These are phyloP conservation scores for Phyllosticta paracitricarpa DNA, from an alignment of 2,329 filamentous ascomycete genomes.

Conservation along the genomic window DNA sequence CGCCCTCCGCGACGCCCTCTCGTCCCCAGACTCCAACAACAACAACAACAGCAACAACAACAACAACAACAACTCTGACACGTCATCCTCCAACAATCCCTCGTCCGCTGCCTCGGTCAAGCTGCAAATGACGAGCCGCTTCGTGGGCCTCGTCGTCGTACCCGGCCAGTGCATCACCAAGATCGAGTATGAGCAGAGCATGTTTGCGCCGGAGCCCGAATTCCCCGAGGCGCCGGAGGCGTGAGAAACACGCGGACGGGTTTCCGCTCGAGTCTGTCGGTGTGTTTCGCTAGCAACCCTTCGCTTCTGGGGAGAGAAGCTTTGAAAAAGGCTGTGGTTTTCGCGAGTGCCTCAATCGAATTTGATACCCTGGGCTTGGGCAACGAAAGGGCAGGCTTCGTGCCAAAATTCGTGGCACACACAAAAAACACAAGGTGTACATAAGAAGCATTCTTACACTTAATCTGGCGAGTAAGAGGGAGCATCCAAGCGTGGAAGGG, in stretches of 20 bases:
- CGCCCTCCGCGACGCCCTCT: slow-evolving; percentile 29
- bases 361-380: no score
- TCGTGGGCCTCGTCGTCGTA: slow-evolving; percentile 80
- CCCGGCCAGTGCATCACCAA: slow-evolving; percentile 77
- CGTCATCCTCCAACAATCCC: slow-evolving; percentile 17
- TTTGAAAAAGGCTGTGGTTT: not conserved
- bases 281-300: not conserved
- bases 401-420: no score
- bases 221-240: not conserved
- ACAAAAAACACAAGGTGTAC: no score
- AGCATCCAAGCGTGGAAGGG: no score
- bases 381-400: no score
- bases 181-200: slow-evolving; percentile 70
- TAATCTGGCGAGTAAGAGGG: no score
- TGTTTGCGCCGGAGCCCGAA: slow-evolving; percentile 1
- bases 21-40: slow-evolving; percentile 30
- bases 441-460: no score
- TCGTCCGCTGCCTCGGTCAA: slow-evolving; percentile 36
- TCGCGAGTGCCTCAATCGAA: no score
- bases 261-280: not conserved
- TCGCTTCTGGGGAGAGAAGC: not conserved
- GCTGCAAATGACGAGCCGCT: slow-evolving; percentile 71
- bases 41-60: no score
- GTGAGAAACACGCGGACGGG: not conserved
- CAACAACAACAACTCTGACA: no score